These are phyloP conservation scores for Sparassis latifolia DNA, from an alignment of 1,284 basidiomycete species.

Conservation along the genomic window DNA sequence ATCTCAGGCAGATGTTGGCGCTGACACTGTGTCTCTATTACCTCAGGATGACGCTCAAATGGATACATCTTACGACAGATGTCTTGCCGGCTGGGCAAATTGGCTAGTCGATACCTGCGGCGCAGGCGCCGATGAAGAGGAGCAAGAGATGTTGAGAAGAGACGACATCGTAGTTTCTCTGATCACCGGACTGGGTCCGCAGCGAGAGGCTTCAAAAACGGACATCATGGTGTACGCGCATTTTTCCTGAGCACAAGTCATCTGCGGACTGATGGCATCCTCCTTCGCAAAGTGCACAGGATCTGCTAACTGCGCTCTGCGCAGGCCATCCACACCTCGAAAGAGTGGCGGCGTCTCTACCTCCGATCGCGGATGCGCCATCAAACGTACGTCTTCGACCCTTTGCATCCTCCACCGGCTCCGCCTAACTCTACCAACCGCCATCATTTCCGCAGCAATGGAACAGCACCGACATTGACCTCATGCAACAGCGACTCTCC, in stretches of 20 bases:
- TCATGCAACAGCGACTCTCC: conserved; percentile 51
- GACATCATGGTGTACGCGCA: conserved; percentile 27
- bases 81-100: conserved; percentile 59
- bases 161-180: conserved; percentile 39
- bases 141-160: conserved; percentile 27
- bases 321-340: conserved; percentile 30
- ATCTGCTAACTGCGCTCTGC: conserved; percentile 35
- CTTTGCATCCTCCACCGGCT: not conserved
- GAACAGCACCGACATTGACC: conserved; percentile 36
- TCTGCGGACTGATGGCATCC: not conserved
- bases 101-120: conserved; percentile 47
- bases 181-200: conserved; percentile 42
- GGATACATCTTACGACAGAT: conserved; percentile 45
- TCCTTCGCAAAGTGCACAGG: conserved; percentile 23
- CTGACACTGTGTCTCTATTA: conserved; percentile 12
- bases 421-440: not conserved
- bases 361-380: conserved; percentile 3
- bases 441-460: conserved; percentile 32
- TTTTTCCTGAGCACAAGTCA: not conserved
- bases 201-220: conserved; percentile 17
- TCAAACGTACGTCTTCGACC: conserved; percentile 1
- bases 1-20: conserved; percentile 2
- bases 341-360: conserved; percentile 20
- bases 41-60: conserved; percentile 11
- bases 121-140: conserved; percentile 20